Evolutionary conservation across 2,329 filamentous ascomycete genomes (phyloP).

Genomic region (Penicillium brevicompactum): DNA sequence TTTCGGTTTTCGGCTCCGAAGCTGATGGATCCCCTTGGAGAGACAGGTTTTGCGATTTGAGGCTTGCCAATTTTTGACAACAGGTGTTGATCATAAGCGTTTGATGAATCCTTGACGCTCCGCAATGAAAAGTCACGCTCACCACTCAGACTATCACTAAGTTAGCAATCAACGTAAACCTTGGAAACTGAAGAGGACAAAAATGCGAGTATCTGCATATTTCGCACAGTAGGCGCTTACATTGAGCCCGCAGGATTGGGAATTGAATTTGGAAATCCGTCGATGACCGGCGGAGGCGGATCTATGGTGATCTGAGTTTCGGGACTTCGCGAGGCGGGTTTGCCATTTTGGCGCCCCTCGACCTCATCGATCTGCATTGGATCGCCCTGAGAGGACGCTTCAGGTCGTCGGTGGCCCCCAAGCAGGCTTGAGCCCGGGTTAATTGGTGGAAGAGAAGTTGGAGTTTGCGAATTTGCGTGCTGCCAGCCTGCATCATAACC

Average conservation of each 20-base stretch:
- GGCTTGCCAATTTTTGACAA: constrained; percentile 64
- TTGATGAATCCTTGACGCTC: constrained; percentile 60
- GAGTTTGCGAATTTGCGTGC: constrained; percentile 59
- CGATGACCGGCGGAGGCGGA: constrained; percentile 34
- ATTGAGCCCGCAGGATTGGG: constrained; percentile 32
- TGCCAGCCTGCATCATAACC: constrained; percentile 65
- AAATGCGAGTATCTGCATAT: neutral
- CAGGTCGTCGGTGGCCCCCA: constrained; percentile 46
- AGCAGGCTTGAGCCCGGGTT: constrained; percentile 54
- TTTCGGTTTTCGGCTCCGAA: constrained; percentile 34
- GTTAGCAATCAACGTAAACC: constrained; percentile 9
- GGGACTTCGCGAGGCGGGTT: constrained; percentile 33
- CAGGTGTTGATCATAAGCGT: constrained; percentile 64
- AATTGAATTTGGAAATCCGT: constrained; percentile 37
- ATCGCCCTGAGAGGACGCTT: constrained; percentile 35
- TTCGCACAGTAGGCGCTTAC: constrained; percentile 27
- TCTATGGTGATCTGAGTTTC: constrained; percentile 40
- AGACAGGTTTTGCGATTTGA: constrained; percentile 62
- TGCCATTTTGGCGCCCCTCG: constrained; percentile 34
- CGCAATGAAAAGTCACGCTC: constrained; percentile 61
- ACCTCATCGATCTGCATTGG: constrained; percentile 41
- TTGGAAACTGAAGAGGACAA: neutral
- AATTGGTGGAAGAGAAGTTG: constrained; percentile 51
- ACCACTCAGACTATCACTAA: constrained; percentile 55
- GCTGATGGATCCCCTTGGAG: constrained; percentile 48